These are phyloP conservation scores for Panellus pusillus DNA, from an alignment of 768 basidiomycete genomes.

Conservation along the genomic window DNA sequence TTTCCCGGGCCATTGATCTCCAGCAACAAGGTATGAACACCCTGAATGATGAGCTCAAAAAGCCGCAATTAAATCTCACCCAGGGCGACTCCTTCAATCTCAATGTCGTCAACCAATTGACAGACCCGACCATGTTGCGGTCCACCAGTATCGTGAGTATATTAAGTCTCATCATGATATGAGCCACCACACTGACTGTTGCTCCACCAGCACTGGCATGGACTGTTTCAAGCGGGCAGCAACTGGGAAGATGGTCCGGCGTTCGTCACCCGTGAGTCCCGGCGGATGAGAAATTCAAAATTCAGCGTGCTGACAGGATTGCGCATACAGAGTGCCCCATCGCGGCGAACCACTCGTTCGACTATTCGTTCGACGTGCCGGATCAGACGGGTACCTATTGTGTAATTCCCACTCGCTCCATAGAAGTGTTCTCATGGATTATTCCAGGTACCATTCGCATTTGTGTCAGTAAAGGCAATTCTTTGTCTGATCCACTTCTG, in stretches of 20 bases:
- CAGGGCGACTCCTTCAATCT: slow-evolving; percentile 38
- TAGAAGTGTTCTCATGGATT: no score
- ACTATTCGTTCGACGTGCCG: slow-evolving; percentile 24
- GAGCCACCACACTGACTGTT: neutral
- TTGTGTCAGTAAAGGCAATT: neutral
- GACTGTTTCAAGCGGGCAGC: slow-evolving; percentile 25
- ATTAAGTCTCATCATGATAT: neutral
- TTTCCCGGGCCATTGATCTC: slow-evolving; percentile 22
- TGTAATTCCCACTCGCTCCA: no score
- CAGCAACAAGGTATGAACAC: slow-evolving; percentile 13
- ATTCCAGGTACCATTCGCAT: neutral
- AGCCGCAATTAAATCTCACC: no score
- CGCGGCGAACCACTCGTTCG: slow-evolving; percentile 26
- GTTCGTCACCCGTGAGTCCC: slow-evolving; percentile 23
- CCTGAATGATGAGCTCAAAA: neutral
- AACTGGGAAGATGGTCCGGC: slow-evolving; percentile 28
- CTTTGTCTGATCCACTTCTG: neutral
- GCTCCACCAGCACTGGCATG: slow-evolving; percentile 25
- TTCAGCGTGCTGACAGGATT: neutral
- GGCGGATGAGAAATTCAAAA: neutral
- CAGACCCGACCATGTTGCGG: slow-evolving; percentile 37
- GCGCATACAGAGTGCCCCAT: slow-evolving; percentile 27
- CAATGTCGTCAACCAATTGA: slow-evolving; percentile 39
- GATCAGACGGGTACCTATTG: slow-evolving; percentile 25
- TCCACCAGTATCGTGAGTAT: slow-evolving; percentile 39